These are phyloP conservation scores for Epicoccum sorghinum DNA, from an alignment of 2,329 filamentous ascomycete species.

Conservation along the genomic window DNA sequence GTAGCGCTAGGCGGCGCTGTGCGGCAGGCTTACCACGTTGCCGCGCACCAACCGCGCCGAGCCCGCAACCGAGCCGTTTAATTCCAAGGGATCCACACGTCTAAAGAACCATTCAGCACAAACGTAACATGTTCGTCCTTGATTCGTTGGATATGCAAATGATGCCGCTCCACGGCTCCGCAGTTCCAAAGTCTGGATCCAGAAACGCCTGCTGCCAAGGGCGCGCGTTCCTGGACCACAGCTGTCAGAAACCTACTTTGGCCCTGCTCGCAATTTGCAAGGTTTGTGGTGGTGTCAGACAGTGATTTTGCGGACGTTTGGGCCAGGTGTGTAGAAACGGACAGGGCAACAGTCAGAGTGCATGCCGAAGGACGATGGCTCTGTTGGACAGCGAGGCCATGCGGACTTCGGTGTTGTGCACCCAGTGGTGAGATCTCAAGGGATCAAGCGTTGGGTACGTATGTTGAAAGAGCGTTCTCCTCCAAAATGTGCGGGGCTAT, in stretches of 20 bases:
- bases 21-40: constrained; percentile 18
- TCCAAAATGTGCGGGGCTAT: constrained; percentile 9
- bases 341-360: not conserved
- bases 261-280: constrained; percentile 3
- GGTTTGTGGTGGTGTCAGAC: constrained; percentile 8
- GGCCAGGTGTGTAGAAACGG: not conserved
- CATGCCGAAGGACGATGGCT: not conserved
- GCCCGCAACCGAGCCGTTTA: constrained; percentile 18
- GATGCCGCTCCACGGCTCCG: constrained; percentile 14
- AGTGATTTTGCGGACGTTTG: not conserved
- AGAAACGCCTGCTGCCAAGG: constrained; percentile 10
- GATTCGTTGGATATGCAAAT: constrained; percentile 12
- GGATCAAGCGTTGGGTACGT: constrained; percentile 6
- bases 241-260: constrained; percentile 3
- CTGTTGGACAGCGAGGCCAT: not conserved
- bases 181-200: constrained; percentile 16
- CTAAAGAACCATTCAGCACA: constrained; percentile 11
- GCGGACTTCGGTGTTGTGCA: constrained; percentile 5
- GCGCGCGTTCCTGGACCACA: constrained; percentile 9
- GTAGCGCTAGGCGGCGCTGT: not conserved
- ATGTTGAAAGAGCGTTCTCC: constrained; percentile 4
- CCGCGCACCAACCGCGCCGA: constrained; percentile 17
- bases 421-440: constrained; percentile 1
- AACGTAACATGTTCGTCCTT: constrained; percentile 12
- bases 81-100: constrained; percentile 2